These are phyloP conservation scores for Aspergillus proliferans DNA, from an alignment of 2,329 filamentous ascomycete genomes.

Conservation along the genomic window DNA sequence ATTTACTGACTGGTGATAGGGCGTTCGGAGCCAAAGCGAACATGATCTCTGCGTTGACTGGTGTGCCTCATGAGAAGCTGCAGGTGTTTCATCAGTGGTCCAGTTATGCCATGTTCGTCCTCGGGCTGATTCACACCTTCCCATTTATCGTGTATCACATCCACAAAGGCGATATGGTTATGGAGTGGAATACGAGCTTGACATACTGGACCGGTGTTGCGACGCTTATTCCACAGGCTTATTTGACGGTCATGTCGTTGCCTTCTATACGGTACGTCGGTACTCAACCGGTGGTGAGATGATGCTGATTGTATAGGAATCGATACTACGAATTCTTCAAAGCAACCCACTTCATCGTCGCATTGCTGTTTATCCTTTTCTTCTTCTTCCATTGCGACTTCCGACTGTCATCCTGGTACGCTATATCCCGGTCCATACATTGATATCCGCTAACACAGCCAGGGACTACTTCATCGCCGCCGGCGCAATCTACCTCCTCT, in stretches of 20 bases:
- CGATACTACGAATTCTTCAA: slow-evolving; percentile 59
- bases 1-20: slow-evolving; percentile 18
- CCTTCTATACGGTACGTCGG: slow-evolving; percentile 42
- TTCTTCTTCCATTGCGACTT: slow-evolving; percentile 58
- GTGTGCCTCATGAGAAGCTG: slow-evolving; percentile 52
- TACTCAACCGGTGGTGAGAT: neutral
- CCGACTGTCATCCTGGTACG: slow-evolving; percentile 48
- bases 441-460: neutral
- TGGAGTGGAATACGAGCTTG: slow-evolving; percentile 40
- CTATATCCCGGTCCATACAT: neutral
- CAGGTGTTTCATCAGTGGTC: slow-evolving; percentile 51
- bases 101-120: slow-evolving; percentile 51
- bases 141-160: slow-evolving; percentile 53
- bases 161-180: slow-evolving; percentile 44
- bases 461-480: slow-evolving; percentile 58
- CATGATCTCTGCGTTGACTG: slow-evolving; percentile 49
- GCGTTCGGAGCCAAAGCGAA: slow-evolving; percentile 51
- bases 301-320: slow-evolving; percentile 32
- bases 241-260: slow-evolving; percentile 51
- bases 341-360: slow-evolving; percentile 48
- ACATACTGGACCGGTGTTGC: slow-evolving; percentile 53
- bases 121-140: slow-evolving; percentile 55
- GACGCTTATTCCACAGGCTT: slow-evolving; percentile 49
- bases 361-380: slow-evolving; percentile 51
- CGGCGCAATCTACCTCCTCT: slow-evolving; percentile 46